Percentiles rank a stretch among this genome's conserved stretches.
Evolutionary conservation across 148 eudicot species (phyloP).

Genomic region (Fagopyrum homotropicum): DNA sequence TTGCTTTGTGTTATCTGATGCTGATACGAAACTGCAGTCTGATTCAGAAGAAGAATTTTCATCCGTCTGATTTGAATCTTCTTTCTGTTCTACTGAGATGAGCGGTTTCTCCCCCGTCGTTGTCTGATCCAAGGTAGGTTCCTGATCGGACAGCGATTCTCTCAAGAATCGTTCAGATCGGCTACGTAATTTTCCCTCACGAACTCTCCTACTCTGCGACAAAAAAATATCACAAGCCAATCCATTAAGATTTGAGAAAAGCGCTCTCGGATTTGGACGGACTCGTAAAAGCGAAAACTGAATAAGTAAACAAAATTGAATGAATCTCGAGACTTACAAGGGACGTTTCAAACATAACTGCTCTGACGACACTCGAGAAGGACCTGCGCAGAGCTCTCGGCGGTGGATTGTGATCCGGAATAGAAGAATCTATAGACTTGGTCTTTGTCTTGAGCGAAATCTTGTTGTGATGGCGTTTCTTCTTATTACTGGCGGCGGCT

Average conservation of each 20-base stretch:
- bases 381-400: slow-evolving; percentile 10
- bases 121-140: background rate
- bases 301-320: background rate
- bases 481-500: slow-evolving; percentile 3
- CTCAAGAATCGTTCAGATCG: background rate
- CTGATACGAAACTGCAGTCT: background rate
- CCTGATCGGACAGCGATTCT: background rate
- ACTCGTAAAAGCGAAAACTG: background rate
- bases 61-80: background rate
- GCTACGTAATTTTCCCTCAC: slow-evolving; percentile 6
- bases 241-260: slow-evolving; percentile 5
- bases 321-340: background rate
- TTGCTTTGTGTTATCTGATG: background rate
- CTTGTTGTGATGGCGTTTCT: background rate
- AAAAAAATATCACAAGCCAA: background rate
- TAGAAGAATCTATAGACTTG: background rate
- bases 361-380: slow-evolving; percentile 15
- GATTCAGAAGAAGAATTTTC: background rate
- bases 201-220: slow-evolving; percentile 16
- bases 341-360: slow-evolving; percentile 15
- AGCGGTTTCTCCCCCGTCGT: background rate
- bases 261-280: slow-evolving; percentile 11
- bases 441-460: background rate
- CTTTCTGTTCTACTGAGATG: background rate
- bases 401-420: background rate